These are phyloP conservation scores for Cryphonectria naterciae DNA, from an alignment of 2,329 filamentous ascomycete genomes.

Conservation along the genomic window DNA sequence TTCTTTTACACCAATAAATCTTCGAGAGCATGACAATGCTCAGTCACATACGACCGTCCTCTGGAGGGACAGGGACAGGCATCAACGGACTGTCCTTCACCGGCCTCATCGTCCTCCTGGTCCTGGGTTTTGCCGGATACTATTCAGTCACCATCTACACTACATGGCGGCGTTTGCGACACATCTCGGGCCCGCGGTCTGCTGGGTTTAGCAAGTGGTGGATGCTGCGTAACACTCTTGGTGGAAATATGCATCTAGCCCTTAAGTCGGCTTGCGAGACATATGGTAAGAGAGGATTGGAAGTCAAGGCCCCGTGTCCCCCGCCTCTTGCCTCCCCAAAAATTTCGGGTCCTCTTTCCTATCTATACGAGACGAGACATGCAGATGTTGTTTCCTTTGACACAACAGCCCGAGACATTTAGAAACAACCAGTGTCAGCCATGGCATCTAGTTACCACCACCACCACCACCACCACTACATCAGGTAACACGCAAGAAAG, in stretches of 20 bases:
- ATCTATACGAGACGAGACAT: constrained; percentile 26
- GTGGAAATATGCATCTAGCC: constrained; percentile 35
- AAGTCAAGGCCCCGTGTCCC: not conserved
- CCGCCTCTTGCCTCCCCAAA: not conserved
- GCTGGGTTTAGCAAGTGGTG: constrained; percentile 36
- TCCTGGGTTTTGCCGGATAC: constrained; percentile 30
- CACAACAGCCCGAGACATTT: constrained; percentile 23
- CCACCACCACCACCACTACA: not conserved
- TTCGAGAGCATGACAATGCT: constrained; percentile 23
- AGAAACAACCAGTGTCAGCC: constrained; percentile 9
- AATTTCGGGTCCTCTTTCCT: constrained; percentile 14
- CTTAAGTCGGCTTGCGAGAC: constrained; percentile 33
- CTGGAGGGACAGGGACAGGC: not conserved
- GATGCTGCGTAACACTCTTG: constrained; percentile 37
- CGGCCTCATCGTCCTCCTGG: constrained; percentile 21
- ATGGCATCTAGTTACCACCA: not conserved
- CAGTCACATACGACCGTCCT: constrained; percentile 18
- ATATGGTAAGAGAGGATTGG: constrained; percentile 32
- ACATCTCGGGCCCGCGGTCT: constrained; percentile 35
- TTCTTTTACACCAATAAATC: not conserved
- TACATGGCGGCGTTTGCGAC: constrained; percentile 35
- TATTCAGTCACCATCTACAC: constrained; percentile 28
- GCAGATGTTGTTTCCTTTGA: constrained; percentile 24
- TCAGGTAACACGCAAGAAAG: not conserved
- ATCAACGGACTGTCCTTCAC: constrained; percentile 16